Base-by-base conservation (phyloP, 2,329 filamentous ascomycete genomes). In the Passalora sequoiae region DNA sequence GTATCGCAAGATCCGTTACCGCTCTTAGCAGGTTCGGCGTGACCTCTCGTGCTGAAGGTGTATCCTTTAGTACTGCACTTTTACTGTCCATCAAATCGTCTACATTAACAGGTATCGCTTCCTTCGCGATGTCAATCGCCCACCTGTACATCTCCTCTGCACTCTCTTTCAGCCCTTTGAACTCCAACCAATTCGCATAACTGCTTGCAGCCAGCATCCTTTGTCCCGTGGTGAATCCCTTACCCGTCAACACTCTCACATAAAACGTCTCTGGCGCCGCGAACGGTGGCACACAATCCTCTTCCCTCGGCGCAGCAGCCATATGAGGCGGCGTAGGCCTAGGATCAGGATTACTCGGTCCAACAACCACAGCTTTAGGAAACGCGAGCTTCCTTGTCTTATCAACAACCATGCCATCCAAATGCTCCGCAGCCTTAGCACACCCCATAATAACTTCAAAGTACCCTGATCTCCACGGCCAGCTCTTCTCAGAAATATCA, bases 391-490 rank as follows among this genome's bases (percentile, higher is more conserved):
- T 74, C 50, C 80, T 74, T 6, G 75, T 82, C 32, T 67, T 79
- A 64, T 94, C 88, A 31, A 76, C 72, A 12, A 94, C 73, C 75
- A 83, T 88, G 36, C 84, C 84, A 51, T 95, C 86, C 17, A 94
- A 69, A 54, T 89, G 80, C 66, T 96, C 89, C 4, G 88, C 81
- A 0, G 83, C 80, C 53, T 79, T 78, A 1, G 84, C 89, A 47
- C 80, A 79, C 8, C 83, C 75, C 79, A 96, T 86, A 35, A 96
- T 68, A 3, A 82, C 76, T 58, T 94, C 81, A 59, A 84, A 89
- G 66, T 97, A 97, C 1, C 88, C 89, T 43, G 86, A 75, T 57
- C 84, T 74, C 91, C 89, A 97, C 38, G 83, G 74, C 65, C 94
- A 87, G 50, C 81, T 83, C 70, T 89, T 94, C 5, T 68, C 74